Evolutionary conservation across 768 basidiomycete genomes (phyloP).

Genomic region (Tubosaeta brunneosetosa): DNA sequence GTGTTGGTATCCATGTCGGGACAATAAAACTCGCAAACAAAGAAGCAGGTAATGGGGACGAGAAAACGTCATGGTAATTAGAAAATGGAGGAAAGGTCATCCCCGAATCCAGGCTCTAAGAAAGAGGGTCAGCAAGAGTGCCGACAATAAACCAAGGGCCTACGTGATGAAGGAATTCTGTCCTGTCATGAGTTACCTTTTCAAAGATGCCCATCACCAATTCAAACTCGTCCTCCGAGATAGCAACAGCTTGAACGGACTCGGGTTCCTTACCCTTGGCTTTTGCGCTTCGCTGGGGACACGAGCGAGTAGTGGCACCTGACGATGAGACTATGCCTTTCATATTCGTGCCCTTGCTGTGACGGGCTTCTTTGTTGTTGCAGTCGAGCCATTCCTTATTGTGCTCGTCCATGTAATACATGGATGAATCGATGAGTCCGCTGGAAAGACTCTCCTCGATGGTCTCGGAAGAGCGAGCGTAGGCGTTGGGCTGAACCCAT

Average conservation of each 20-base stretch:
- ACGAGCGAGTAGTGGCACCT: conserved; percentile 50
- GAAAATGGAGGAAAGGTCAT: conserved; percentile 69
- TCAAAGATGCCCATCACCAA: conserved; percentile 94
- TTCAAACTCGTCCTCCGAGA: conserved; percentile 92
- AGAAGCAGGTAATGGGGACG: conserved; percentile 50
- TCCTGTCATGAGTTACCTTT: conserved; percentile 82
- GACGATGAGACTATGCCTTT: conserved; percentile 61
- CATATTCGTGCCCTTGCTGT: conserved; percentile 80
- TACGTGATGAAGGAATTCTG: conserved; percentile 85
- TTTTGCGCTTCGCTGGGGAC: conserved; percentile 60
- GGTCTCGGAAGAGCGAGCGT: conserved; percentile 78
- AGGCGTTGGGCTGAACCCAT: conserved; percentile 48
- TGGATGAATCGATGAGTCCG: conserved; percentile 69
- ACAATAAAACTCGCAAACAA: conserved; percentile 65
- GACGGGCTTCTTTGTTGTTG: conserved; percentile 80
- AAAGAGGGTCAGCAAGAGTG: not conserved
- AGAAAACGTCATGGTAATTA: conserved; percentile 68
- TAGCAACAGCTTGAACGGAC: conserved; percentile 51
- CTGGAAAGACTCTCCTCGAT: conserved; percentile 68
- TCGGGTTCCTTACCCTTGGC: conserved; percentile 85
- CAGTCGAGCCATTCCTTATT: conserved; percentile 93
- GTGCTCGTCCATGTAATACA: conserved; percentile 93
- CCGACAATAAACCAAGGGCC: conserved; percentile 26
- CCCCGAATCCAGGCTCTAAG: conserved; percentile 60
- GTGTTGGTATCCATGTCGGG: conserved; percentile 66